Base-by-base conservation (phyloP, 768 basidiomycete genomes). In the Tephrocybe sp. region DNA sequence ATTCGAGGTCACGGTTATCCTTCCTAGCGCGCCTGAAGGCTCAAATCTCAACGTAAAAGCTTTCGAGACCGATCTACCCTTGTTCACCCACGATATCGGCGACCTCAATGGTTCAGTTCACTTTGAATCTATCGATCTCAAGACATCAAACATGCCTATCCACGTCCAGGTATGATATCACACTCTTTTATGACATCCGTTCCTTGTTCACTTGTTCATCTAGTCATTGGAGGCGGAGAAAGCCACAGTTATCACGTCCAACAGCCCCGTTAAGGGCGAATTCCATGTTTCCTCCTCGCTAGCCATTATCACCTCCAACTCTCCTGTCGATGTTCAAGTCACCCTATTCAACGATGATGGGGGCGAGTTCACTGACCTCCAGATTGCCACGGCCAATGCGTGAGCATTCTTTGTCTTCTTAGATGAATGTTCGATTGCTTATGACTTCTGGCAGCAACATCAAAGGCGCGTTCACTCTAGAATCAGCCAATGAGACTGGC, bases 241-340 rank as follows among this genome's bases (percentile, higher is more conserved):
- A 19, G 69, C 60, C 8, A 49, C 42, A 1, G 40, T 73, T 5
- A 44, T 54, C 19, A 77, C 76, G 1, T 55, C 68, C 5, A 82
- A 80, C 41, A 72, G 70, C n/a, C 58, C 54, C 7, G 79, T 86
- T 27, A 51, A 52, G 2, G 84, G 84, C 9, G 57, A 53, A 26
- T 82, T 78, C 65, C 70, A 71, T 18, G 58, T 64, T 8, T 63
- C 69, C 0, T 52, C 56, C 0, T 60, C 59, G 18, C 60, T 74
- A 13, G 50, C 35, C 4, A 51, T 75, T n/a, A n/a, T 54, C 11
- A 74, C 74, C n/a, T 54, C 68, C 18, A 80, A 82, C 53, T 67
- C 68, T 1, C 61, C 42, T 2, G 72, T 86, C 44, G 44, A 65
- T 4, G 66, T 68, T 1, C 58, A 61, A 15, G 72, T 82, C 21